Evolutionary conservation across 2,329 filamentous ascomycete genomes (phyloP), one percentile per base, ranked within the genome.

Genomic region (Trichoderma sp.): DNA sequence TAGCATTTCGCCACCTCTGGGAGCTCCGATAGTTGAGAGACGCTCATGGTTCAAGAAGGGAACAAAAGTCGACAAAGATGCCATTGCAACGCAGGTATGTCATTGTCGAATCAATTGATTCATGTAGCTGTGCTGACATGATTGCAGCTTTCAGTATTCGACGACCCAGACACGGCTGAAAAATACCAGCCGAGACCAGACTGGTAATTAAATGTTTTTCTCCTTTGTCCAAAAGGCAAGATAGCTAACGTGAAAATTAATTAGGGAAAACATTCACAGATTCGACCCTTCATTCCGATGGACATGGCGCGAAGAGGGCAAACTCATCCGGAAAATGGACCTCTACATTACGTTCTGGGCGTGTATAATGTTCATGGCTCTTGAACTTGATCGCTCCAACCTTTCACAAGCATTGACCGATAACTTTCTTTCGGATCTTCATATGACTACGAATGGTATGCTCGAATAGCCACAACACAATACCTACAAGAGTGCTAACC

Each of bases 281-380:
- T 90, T 86, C 77, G 88, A 91, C 74, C 88, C 88, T 0, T 77
- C 82, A 1, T 87, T 86, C 61, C 80, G 84, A 63, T 91, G 89
- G 89, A 85, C 85, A 3, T 79, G 83, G 15, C 82, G 84, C 57
- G 89, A 91, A 75, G 89, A 90, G 78, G 84, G 82, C 76, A 83
- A 78, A 57, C 78, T 90, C 1, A 83, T 90, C 12, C 80, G 84
- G 53, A 88, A 86, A 79, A 84, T 70, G 71, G 79, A 82, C 43
- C 74, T 73, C 12, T 74, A 73, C 43, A 81, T 82, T 39, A 80
- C 77, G 30, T 69, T 76, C 2, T 82, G 79, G 74, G 78, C 78
- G 15, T 88, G 86, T 73, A 75, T 88, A 24, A 86, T 86, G 81
- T 87, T 87, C 78, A 86, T 87, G 70, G 79, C 77, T 21, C 81